Percentiles rank a stretch among this genome's conserved stretches.
These are phyloP conservation scores for Globisporangium polare DNA, from an alignment of 352 stramenopile species.

Conservation along the genomic window DNA sequence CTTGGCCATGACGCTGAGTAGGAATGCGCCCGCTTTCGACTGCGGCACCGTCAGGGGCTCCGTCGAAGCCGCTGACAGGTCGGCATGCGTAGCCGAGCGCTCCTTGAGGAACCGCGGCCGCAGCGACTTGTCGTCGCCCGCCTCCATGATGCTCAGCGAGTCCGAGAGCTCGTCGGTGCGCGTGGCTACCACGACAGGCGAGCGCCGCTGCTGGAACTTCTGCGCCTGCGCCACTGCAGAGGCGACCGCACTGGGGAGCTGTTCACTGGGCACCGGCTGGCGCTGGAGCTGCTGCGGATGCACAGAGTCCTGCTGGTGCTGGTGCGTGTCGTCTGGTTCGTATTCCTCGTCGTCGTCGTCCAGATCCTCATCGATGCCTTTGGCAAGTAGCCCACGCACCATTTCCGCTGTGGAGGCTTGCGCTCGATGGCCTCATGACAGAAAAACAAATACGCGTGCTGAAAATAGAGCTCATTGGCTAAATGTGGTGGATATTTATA, in stretches of 20 bases:
- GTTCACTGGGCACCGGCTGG: neutral
- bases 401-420: neutral
- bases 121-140: slow-evolving; percentile 34
- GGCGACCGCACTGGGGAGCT: neutral
- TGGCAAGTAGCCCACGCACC: slow-evolving; percentile 11
- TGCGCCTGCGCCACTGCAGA: neutral
- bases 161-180: slow-evolving; percentile 8
- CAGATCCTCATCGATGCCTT: slow-evolving; percentile 23
- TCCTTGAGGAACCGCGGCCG: slow-evolving; percentile 51
- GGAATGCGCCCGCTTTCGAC: slow-evolving; percentile 57
- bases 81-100: slow-evolving; percentile 38
- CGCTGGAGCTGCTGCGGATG: neutral
- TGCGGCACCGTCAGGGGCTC: slow-evolving; percentile 24
- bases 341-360: slow-evolving; percentile 19
- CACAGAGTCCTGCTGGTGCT: neutral
- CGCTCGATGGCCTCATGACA: no score
- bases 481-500: slow-evolving; percentile 5
- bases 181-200: neutral
- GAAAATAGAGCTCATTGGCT: no score
- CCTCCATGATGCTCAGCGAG: slow-evolving; percentile 9
- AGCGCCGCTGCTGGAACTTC: slow-evolving; percentile 9
- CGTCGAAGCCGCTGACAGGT: slow-evolving; percentile 14
- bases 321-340: neutral
- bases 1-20: slow-evolving; percentile 45
- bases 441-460: no score